Evolutionary conservation across 768 basidiomycete species (phyloP), one percentile per base, ranked within the genome.

Genomic region (Serendipita vermifera): DNA sequence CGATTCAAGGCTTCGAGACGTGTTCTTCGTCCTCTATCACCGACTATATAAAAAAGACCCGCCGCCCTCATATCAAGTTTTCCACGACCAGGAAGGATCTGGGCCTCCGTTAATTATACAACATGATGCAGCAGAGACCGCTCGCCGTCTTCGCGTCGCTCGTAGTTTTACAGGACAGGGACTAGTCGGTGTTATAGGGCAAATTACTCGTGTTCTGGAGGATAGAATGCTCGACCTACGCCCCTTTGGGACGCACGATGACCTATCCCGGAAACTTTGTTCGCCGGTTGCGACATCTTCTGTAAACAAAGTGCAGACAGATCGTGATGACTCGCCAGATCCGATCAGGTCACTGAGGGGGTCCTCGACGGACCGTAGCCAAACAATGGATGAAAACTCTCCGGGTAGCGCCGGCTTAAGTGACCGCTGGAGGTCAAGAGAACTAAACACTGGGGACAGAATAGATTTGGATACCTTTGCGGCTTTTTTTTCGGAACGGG

Each of bases 151-250:
- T 15, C n/a, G 22, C 26, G 46, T 51, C 63, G 69, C 67, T 61
- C 68, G 72, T 60, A 69, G 66, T 63, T 70, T 72, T 36, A 74
- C 73, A 15, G 75, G 75, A 27, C 75, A 76, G 61, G 75, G 74
- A 15, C 69, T 76, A 32, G 75, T 74, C 55, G 71, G 70, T 40
- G 71, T 75, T 48, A 71, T 76, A 36, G 75, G 76, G 59, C 69
- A 70, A 24, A 65, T 66, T 22, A 74, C 72, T 55, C 75, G 71
- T 43, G 75, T 77, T 64, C 67, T 77, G 41, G 70, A 76, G 43
- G 75, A 76, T 35, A 75, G 75, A 59, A 73, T 75, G 55, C 75
- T 73, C 26, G 73, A 72, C 60, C 68, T 77, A 46, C 76, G 77
- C 60, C 73, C 75, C 2, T 75, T 75, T 59, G 75, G 74, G 36